Conservation (phyloP, 352 stramenopile species). For the Lagenidium sp. region DNA sequence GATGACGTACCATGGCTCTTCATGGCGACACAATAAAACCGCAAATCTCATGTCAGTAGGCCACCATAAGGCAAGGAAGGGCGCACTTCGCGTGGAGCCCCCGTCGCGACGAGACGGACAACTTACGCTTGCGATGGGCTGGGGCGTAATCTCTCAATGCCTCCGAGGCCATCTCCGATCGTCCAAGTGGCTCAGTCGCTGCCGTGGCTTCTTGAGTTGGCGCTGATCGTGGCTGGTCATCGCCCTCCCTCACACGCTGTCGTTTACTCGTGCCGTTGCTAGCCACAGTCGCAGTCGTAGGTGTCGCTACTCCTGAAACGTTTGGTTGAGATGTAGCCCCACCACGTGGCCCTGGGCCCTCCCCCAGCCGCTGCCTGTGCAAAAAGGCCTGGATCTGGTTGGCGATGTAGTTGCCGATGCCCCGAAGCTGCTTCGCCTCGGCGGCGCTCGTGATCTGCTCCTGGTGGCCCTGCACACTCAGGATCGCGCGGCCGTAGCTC, state of each 20-base stretch:
- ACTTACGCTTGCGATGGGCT: constrained; percentile 50
- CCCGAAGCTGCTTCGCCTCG: constrained; percentile 55
- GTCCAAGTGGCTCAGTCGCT: neutral
- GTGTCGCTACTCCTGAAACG: neutral
- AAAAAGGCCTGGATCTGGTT: constrained; percentile 80
- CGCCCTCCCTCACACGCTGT: too few species aligned
- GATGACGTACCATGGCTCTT: constrained; percentile 78
- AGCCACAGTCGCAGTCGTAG: neutral
- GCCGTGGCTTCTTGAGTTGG: neutral
- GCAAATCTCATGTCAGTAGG: too few species aligned
- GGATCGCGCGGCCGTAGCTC: constrained; percentile 65
- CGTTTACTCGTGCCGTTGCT: neutral
- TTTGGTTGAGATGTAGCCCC: too few species aligned
- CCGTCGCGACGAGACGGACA: too few species aligned
- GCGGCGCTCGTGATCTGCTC: constrained; percentile 29
- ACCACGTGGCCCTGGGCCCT: too few species aligned
- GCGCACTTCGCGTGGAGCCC: too few species aligned
- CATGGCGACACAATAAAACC: neutral
- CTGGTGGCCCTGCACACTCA: constrained; percentile 46
- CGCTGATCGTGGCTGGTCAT: too few species aligned
- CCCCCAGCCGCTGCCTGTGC: constrained; percentile 21
- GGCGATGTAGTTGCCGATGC: constrained; percentile 82
- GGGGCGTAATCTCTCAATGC: constrained; percentile 50
- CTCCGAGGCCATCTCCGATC: too few species aligned
- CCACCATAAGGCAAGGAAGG: too few species aligned